Evolutionary conservation across 192 early-diverging fungal genomes (phyloP), one percentile per base, ranked within the genome.

Genomic region (Dissophora ornata): DNA sequence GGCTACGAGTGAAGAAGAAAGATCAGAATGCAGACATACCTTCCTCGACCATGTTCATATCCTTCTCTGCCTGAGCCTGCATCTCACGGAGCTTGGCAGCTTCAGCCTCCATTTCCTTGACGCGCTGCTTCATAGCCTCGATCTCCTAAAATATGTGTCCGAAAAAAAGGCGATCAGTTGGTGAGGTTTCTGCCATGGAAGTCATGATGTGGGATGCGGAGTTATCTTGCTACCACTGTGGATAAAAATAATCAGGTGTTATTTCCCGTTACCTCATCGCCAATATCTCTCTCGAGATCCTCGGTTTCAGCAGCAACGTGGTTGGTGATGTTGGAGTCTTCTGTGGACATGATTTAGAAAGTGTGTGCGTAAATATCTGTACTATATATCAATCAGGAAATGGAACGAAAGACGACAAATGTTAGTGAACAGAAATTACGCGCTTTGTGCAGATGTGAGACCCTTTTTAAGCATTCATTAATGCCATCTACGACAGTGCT

Each of bases 91-190:
- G 82, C 75, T 94, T 93, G 46, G 86, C 87, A 16, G 94, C 92
- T 60, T 96, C 94, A 53, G 85, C 85, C 74, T 96, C 92, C 90
- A 94, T 92, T 73, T 92, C 89, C 69, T 86, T 69, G 4, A 94
- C 88, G 46, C 91, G 81, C 57, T 83, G 81, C 71, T 91, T 89
- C 90, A 94, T 92, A 38, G 90, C 94, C 49, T 90, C 88, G 18
- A 96, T 66, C 74, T 92, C 90, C 93, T 94, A 66, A 8, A 71
- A n/a, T n/a, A 40, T 41, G 28, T 32, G 36, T 5, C 36, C 36
- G 18, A n/a, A 45, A 5, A 45, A 45, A 45, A 38, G 36, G 36
- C 36, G 13, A 38, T 6, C 36, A 38, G 36, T 38, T n/a, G n/a
- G n/a, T n/a, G n/a, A n/a, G n/a, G n/a, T n/a, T n/a, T n/a, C n/a